phyloP scores from a whole-genome alignment of 495 filamentous ascomycete genomes.

The Neurospora discreta region DNA sequence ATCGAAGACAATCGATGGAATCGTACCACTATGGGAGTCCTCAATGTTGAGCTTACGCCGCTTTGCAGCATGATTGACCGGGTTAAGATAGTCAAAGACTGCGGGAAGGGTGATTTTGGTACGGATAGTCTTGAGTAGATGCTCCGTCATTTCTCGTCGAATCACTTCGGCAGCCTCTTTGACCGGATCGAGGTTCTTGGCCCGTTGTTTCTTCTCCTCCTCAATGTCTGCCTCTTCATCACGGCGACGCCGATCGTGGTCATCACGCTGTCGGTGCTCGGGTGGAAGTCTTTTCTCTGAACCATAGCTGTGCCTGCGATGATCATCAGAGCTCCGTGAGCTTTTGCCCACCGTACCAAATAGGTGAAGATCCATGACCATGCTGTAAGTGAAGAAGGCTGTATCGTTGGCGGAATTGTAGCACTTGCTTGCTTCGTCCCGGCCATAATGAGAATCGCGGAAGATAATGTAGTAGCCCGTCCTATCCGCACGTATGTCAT shows the following conservation, averaged over 20 bases:
- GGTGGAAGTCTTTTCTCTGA: conserved; percentile 18
- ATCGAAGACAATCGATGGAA: conserved; percentile 27
- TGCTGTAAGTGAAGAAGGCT: conserved; percentile 78
- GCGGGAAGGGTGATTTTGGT: conserved; percentile 69
- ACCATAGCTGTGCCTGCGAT: conserved; percentile 17
- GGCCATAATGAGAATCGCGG: conserved; percentile 59
- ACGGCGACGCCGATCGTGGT: conserved; percentile 27
- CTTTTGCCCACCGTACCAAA: conserved; percentile 53
- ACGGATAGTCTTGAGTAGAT: conserved; percentile 75
- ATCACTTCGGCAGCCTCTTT: conserved; percentile 66
- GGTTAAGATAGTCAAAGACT: conserved; percentile 78
- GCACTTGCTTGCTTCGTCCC: conserved; percentile 69
- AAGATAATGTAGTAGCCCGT: conserved; percentile 90
- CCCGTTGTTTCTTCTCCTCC: conserved; percentile 75
- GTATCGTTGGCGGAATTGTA: conserved; percentile 60
- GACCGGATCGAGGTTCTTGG: conserved; percentile 77
- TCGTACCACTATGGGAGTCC: conserved; percentile 46
- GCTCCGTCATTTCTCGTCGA: conserved; percentile 68
- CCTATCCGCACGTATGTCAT: conserved; percentile 67
- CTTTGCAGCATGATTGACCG: conserved; percentile 62
- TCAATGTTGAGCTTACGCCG: conserved; percentile 66
- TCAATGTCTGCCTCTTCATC: conserved; percentile 71
- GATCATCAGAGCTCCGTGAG: conserved; percentile 35
- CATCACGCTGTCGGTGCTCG: conserved; percentile 43
- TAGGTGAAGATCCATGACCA: conserved; percentile 80